Base-by-base conservation (phyloP, 441 rosid genomes). In the Daphne laureola region DNA sequence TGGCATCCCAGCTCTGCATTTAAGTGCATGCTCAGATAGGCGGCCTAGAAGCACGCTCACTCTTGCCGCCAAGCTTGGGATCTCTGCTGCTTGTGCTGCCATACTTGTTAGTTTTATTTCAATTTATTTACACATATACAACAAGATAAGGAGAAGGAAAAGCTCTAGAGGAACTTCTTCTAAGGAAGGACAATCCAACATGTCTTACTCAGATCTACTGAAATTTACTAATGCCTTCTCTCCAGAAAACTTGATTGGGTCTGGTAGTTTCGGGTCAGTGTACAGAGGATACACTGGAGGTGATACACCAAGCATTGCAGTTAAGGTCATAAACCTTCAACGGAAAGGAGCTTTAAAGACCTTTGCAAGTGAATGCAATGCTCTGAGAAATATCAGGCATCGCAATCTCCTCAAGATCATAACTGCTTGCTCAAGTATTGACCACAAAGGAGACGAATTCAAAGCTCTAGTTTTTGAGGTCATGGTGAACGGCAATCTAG, bases 21-120 rank as follows among this genome's bases (percentile, higher is more conserved):
- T 75, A 51, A 76, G 63, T 1, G 2, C 42, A 35, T 71, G 75
- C 57, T 55, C 57, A 11, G 57, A 49, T 2, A 46, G 46, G 51
- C 49, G 49, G 16, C 14, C 16, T 5, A 31, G 68, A 54, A 57
- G 16, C 23, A 15, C 1, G 57, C 51, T 11, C 4, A 15, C 1
- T 61, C 51, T 8, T 3, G 9, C 40, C 38, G 13, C 17, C 18
- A 67, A 26, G 12, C 18, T 44, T 12, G 61, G 53, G 15, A 67
- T 78, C 41, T 25, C 48, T 15, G 49, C 41, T 26, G 1, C 51
- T 27, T 21, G 66, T 44, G 36, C 44, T n/a, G 57, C 47, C 8
- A 1, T 41, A 52, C 35, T 57, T 18, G 17, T 48, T 7, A 7
- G 51, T 25, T 12, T 62, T 51, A 50, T 62, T 14, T 14, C 49